phyloP scores from a whole-genome alignment of 1,139 yeast genomes.

The Citeromyces hawaiiensis region DNA sequence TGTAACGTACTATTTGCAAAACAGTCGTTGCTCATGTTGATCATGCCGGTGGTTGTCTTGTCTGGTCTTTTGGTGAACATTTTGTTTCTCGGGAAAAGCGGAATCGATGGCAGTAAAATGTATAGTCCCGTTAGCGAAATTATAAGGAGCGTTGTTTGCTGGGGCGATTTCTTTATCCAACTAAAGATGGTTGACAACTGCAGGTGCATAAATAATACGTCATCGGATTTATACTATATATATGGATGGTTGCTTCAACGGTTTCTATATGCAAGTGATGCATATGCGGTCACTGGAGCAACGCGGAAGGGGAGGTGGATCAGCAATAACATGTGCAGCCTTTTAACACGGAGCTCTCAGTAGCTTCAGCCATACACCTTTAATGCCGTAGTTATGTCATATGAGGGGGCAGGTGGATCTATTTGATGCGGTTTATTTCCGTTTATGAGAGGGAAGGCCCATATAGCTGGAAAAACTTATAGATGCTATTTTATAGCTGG shows the following conservation, averaged over 20 bases:
- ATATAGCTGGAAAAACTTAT: no score
- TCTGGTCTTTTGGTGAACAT: constrained; percentile 36
- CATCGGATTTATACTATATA: background rate
- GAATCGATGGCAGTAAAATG: constrained; percentile 3
- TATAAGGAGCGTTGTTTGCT: background rate
- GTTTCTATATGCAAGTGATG: background rate
- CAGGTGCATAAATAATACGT: background rate
- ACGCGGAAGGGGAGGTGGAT: no score
- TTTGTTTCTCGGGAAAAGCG: background rate
- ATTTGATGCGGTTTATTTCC: no score
- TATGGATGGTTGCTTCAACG: background rate
- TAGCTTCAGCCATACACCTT: no score
- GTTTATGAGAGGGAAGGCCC: no score
- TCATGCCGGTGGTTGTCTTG: constrained; percentile 67
- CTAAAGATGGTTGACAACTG: background rate
- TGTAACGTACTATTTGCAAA: constrained; percentile 89
- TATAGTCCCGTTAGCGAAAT: background rate
- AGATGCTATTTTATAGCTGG: no score
- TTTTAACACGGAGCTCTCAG: no score
- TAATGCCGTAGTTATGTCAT: no score
- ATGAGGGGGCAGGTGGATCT: no score
- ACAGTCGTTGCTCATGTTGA: constrained; percentile 78
- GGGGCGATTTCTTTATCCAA: background rate
- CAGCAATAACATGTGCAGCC: no score
- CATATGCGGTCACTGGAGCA: background rate